phyloP scores from a whole-genome alignment of 2,329 filamentous ascomycete species.

The Emmonsia crescens region DNA sequence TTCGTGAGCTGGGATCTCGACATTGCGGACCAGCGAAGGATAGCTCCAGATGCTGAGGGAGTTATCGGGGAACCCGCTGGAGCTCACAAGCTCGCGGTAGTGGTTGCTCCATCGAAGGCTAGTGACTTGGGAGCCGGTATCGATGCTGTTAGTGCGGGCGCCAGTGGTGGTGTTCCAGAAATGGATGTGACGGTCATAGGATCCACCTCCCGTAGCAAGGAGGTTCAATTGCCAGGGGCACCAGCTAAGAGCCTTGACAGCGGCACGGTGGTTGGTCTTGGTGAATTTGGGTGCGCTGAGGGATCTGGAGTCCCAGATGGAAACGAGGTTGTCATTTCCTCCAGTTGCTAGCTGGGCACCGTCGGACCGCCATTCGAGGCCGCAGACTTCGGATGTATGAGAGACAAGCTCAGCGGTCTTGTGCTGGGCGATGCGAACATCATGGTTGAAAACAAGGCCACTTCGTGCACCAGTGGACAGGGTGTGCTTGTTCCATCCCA shows the following conservation, averaged over 20 bases:
- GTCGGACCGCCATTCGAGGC: conserved; percentile 93
- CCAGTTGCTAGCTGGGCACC: conserved; percentile 94
- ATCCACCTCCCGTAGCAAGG: conserved; percentile 89
- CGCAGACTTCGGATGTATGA: conserved; percentile 95
- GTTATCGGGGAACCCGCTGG: conserved; percentile 98
- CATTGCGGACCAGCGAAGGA: conserved; percentile 88
- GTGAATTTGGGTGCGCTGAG: conserved; percentile 93
- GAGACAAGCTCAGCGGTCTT: conserved; percentile 95
- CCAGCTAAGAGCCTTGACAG: conserved; percentile 96
- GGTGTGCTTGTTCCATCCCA: conserved; percentile 99
- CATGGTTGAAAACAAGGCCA: conserved; percentile 95
- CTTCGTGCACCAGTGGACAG: conserved; percentile 90
- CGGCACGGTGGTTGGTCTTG: conserved; percentile 98
- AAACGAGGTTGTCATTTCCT: conserved; percentile 97
- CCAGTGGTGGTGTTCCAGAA: conserved; percentile 99
- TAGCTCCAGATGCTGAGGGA: conserved; percentile 99
- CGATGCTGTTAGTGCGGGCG: conserved; percentile 96
- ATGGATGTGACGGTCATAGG: conserved; percentile 95
- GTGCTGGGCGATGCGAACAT: conserved; percentile 94
- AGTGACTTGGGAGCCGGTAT: conserved; percentile 95
- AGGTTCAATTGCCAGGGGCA: conserved; percentile 98
- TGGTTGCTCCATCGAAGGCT: conserved; percentile 91
- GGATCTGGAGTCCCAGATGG: conserved; percentile 96
- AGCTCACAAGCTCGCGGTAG: conserved; percentile 97
- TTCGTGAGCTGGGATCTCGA: conserved; percentile 96